Conservation (phyloP, 2,329 filamentous ascomycete species). For the Exophiala dermatitidis region DNA sequence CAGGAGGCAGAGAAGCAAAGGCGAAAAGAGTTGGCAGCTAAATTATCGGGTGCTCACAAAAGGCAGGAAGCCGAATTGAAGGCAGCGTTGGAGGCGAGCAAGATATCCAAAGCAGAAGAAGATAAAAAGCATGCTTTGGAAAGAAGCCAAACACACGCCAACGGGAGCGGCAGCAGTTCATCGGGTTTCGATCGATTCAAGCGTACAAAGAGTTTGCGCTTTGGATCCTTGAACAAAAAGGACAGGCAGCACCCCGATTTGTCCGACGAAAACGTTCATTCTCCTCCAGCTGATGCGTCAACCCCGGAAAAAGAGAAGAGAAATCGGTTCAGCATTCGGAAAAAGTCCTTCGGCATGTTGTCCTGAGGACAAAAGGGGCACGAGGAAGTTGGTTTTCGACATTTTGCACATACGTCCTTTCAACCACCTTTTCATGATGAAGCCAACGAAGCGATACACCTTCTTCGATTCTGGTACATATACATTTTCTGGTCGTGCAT, state of each 20-base stretch:
- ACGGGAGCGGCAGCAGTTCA: conserved; percentile 10
- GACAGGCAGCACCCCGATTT: conserved; percentile 19
- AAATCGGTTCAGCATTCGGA: conserved; percentile 40
- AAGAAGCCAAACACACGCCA: conserved; percentile 13
- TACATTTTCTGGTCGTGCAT: neutral
- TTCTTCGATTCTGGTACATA: neutral
- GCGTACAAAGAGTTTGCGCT: conserved; percentile 45
- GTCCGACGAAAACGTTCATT: conserved; percentile 12
- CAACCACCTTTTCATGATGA: neutral
- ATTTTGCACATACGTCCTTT: conserved; percentile 6
- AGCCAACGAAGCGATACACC: conserved; percentile 4
- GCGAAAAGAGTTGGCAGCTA: conserved; percentile 48
- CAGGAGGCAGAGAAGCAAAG: conserved; percentile 53
- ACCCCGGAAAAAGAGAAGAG: conserved; percentile 28
- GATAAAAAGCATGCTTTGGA: conserved; percentile 32
- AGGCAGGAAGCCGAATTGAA: conserved; percentile 58
- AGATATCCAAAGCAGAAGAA: conserved; percentile 52
- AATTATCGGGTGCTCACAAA: conserved; percentile 51
- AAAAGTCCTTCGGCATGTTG: conserved; percentile 39
- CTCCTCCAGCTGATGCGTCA: conserved; percentile 5
- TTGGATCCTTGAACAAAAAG: conserved; percentile 22
- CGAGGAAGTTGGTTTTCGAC: neutral
- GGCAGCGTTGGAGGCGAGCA: conserved; percentile 60
- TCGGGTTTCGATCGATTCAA: conserved; percentile 57
- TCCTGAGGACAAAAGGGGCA: conserved; percentile 15